Base-by-base conservation (phyloP, 139 green algal genomes). In the Chlorella sp. region DNA sequence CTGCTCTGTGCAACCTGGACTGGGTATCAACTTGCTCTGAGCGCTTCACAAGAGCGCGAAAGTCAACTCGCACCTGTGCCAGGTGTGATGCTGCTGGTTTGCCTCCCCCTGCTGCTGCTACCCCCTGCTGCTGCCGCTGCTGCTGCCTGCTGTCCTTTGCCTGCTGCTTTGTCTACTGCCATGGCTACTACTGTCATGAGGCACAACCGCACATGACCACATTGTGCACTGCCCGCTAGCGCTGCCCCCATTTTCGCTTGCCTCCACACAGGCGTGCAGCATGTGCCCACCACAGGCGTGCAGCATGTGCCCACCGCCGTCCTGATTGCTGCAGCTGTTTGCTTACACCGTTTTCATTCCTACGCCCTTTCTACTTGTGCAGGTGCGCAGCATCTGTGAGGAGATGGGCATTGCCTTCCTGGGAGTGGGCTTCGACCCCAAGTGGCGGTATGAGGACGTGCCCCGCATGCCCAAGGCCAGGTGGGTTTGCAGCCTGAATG, bases 11-110 rank as follows among this genome's bases (percentile, higher is more conserved):
- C n/a, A n/a, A n/a, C n/a, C n/a, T n/a, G n/a, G n/a, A n/a, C n/a
- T n/a, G n/a, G n/a, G n/a, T n/a, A n/a, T n/a, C n/a, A n/a, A n/a
- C n/a, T n/a, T n/a, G n/a, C n/a, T n/a, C n/a, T n/a, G n/a, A n/a
- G n/a, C n/a, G 0, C 88, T 99, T 80, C 96, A 99, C 87, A 86
- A 97, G 76, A 99, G 93, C 74, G 94, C 92, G n/a, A 97, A 99
- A 86, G 93, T 98, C 58, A 97, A 98, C 90, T 94, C 81, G 1
- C 14, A 54, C 46, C 46, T 73, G 65, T 43, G 46, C 36, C 67
- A 73, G 36, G 67, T 38, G 7, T 32, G 62, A n/a, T n/a, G n/a
- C n/a, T n/a, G n/a, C 56, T 24, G 7, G 30, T 28, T 30, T 2
- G 3, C 22, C 11, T 65, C 22, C 9, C 16, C 11, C 3, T 7